Conservation (phyloP, 345 rosid genomes). For the Camelina hispida region DNA sequence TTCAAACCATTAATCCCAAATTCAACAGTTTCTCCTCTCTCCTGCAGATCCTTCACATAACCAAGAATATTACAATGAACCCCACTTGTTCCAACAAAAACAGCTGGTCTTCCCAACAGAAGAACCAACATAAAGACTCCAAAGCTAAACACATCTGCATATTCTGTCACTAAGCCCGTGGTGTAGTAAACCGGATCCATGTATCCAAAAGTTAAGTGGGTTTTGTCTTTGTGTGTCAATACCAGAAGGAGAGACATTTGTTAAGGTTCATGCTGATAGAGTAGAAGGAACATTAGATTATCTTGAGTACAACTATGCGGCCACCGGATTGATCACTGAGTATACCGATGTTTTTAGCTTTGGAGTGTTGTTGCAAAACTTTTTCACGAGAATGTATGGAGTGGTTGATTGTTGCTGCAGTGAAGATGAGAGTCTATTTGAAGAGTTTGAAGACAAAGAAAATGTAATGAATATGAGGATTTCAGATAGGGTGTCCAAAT, state of each 20-base stretch:
- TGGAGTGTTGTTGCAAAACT: conserved; percentile 38
- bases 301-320: conserved; percentile 30
- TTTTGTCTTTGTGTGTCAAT: conserved; percentile 36
- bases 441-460: conserved; percentile 18
- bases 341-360: conserved; percentile 38
- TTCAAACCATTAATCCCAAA: not conserved
- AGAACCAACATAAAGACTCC: conserved; percentile 26
- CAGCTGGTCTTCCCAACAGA: conserved; percentile 11
- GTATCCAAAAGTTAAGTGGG: conserved; percentile 33
- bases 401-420: conserved; percentile 27
- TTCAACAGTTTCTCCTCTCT: conserved; percentile 1
- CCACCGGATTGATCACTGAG: conserved; percentile 31
- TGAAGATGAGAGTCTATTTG: conserved; percentile 36
- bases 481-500: conserved; percentile 33
- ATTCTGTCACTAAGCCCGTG: not conserved
- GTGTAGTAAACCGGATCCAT: not conserved
- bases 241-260: conserved; percentile 42
- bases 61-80: not conserved
- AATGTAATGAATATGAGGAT: conserved; percentile 35
- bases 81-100: not conserved
- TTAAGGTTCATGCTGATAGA: conserved; percentile 39
- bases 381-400: conserved; percentile 14
- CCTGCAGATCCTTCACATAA: conserved; percentile 10
- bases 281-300: conserved; percentile 40
- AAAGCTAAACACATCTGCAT: conserved; percentile 10